Base-by-base conservation (phyloP, 768 basidiomycete species). In the Lactifluus pinguis region DNA sequence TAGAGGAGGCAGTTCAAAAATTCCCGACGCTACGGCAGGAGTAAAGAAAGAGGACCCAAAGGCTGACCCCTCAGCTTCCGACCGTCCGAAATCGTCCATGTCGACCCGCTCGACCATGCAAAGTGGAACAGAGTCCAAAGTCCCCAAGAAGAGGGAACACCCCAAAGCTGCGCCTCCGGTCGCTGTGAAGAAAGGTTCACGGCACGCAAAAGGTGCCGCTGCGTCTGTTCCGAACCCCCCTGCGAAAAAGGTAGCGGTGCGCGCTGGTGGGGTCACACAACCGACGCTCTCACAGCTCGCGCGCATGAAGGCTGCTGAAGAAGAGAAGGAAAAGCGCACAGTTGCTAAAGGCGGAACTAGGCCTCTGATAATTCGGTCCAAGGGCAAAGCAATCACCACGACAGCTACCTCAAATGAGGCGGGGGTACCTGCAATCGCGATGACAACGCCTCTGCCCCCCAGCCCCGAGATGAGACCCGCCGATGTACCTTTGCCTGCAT, bases 221-320 rank as follows among this genome's bases (percentile, higher is more conserved):
- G 42, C 21, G 2, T n/a, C 53, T 25, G 45, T 25, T 25, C 48
- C 17, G 1, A 36, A 17, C 4, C 25, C 47, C 1, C 47, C 53
- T 15, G 49, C 53, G 4, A 62, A 62, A 50, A 66, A 64, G 56
- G 53, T 41, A 10, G 49, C 6, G 48, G 55, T 25, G 6, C 66
- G 66, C 36, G 45, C 42, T 1, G 65, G 66, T 17, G 66, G 62
- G 10, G 30, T 64, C 34, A 67, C 49, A 19, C 59, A 66, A 45
- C 66, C 66, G 11, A 67, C 66, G 15, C 60, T 67, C 7, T 67
- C 66, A 3, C 66, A 67, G 42, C 53, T 67, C 8, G 52, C 65
- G 8, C 66, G 66, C 39, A 61, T 56, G 53, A 67, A 67, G 50
- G 65, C 65, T 2, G 41, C 57, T 17, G 48, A 47, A 15, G 45